A percentile compares a stretch with the other conserved stretches of the same genome.
Evolutionary conservation across 1,139 yeast species (phyloP).

Genomic region (Saccharomycopsis phalli): DNA sequence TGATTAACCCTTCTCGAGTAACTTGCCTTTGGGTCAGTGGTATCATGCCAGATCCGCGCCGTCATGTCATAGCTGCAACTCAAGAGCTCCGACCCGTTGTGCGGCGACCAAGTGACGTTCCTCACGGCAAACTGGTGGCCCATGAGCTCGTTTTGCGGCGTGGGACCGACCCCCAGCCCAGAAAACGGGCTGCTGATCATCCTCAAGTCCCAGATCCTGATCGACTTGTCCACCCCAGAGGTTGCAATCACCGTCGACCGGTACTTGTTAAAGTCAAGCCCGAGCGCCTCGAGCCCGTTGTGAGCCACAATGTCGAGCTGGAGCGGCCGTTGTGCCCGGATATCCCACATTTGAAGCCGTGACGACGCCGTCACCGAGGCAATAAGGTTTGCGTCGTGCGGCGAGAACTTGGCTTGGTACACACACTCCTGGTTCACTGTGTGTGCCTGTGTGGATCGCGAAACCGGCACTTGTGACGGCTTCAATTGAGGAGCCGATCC

Average conservation of each 20-base stretch:
- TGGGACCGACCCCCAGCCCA: slow-evolving; percentile 39
- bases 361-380: slow-evolving; percentile 78
- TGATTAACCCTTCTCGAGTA: slow-evolving; percentile 35
- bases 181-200: slow-evolving; percentile 43
- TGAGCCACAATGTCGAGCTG: slow-evolving; percentile 61
- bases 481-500: background rate
- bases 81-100: slow-evolving; percentile 57
- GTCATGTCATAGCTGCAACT: slow-evolving; percentile 92
- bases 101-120: slow-evolving; percentile 84
- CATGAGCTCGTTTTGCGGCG: slow-evolving; percentile 67
- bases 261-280: slow-evolving; percentile 89
- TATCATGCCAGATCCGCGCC: slow-evolving; percentile 75
- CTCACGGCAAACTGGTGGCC: slow-evolving; percentile 91
- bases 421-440: slow-evolving; percentile 41
- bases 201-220: slow-evolving; percentile 82
- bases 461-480: slow-evolving; percentile 16
- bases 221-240: slow-evolving; percentile 80
- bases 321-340: slow-evolving; percentile 58
- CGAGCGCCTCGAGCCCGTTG: slow-evolving; percentile 69
- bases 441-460: slow-evolving; percentile 22
- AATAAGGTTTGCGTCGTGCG: slow-evolving; percentile 67
- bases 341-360: slow-evolving; percentile 74
- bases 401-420: slow-evolving; percentile 77
- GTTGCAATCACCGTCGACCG: slow-evolving; percentile 70
- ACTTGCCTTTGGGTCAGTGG: slow-evolving; percentile 45